Evolutionary conservation across 2,329 filamentous ascomycete species (phyloP), one percentile per base, ranked within the genome.

Genomic region (Pyricularia grisea): DNA sequence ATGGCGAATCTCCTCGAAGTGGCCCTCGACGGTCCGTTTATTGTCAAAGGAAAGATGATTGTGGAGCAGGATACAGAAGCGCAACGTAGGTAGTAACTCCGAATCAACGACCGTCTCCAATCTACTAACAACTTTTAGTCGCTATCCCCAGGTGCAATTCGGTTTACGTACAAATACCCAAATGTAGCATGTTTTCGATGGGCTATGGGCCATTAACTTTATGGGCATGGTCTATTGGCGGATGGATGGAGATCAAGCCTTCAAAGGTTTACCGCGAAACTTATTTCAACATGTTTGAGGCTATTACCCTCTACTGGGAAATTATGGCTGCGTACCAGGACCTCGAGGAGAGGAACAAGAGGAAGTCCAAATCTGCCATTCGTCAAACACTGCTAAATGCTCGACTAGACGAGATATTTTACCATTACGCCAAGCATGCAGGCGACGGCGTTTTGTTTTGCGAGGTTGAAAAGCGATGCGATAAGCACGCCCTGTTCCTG

Each of bases 241-340:
- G 89, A 64, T 92, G 90, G 89, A 92, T 87, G 75, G 85, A 89
- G 74, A 83, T 93, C 61, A 80, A 80, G 36, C 89, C 91, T 1
- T 80, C 85, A n/a, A 74, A 80, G 11, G 76, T 78, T 2, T 93
- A 92, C 75, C 78, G 79, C 67, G 73, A 78, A 6, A 86, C 87
- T 31, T 89, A 85, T 76, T 78, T 83, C 33, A 80, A 83, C 66
- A 90, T 91, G 82, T 82, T 84, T 67, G 83, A 90, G 75, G 89
- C 87, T 1, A 85, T 91, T 14, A 81, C 83, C 10, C 78, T 92
- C 25, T 85, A 92, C 72, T 91, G 91, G 75, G 84, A 83, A 68
- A 76, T 91, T 2, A 79, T 87, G 60, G 85, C 88, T 68, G 81
- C 85, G 11, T 89, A 90, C 73, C 77, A 74, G 55, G 71, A 75